Base-by-base conservation (phyloP, 768 basidiomycete genomes). In the Phlegmacium glaucopus region DNA sequence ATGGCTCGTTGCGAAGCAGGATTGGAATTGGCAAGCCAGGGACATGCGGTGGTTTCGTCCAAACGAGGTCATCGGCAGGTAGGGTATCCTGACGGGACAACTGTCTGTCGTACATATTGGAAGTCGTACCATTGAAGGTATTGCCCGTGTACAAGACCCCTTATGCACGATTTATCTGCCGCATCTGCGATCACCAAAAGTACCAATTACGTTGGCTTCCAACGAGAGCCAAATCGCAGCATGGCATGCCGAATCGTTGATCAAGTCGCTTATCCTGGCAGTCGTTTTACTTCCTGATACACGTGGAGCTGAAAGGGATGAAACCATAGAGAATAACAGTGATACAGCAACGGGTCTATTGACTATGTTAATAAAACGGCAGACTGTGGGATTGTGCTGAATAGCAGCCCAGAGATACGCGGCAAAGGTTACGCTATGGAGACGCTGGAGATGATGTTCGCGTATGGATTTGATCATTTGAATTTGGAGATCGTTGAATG, bases 361-460 rank as follows among this genome's bases (percentile, higher is more conserved):
- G 42, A 60, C 25, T 39, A 46, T 9, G 46, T 29, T 16, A 46
- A 35, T 6, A 55, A 57, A 27, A 43, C 53, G 8, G 52, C 42
- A 27, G 58, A 60, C 27, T 52, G 47, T 18, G 58, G 58, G 5
- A 51, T 60, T 28, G 54, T 60, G 59, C 50, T 60, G 34, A 56
- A 57, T 16, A 57, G 59, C 39, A 52, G 46, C 5, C 54, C 58
- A 0, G 9, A 45, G 5, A 46, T 55, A 15, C 51, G 58, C 26
- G 56, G 59, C 1, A 49, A 56, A 44, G 59, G 56, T 6, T 48
- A 51, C 30, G 59, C 59, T 2, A 48, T 57, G 17, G 53, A 60
- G 48, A 44, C 52, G 0, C 44, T 60, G 9, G 54, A 55, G 17
- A 50, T 60, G 50, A 45, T 48, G 3, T 57, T 60, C 36, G 56